These are phyloP conservation scores for Citrus trifoliata DNA, from an alignment of 345 rosid genomes.

Conservation along the genomic window DNA sequence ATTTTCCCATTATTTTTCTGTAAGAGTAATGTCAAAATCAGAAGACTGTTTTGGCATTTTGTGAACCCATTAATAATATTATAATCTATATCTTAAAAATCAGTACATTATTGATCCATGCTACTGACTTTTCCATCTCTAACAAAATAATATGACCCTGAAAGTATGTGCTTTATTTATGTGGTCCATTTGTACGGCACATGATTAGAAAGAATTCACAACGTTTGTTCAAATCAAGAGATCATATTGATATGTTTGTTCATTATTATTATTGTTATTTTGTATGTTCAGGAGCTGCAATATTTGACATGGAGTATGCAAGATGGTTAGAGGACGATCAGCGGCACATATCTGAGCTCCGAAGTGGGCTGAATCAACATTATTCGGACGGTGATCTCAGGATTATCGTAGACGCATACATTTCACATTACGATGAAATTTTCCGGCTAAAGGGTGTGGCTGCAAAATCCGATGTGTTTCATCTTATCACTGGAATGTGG, in stretches of 20 bases:
- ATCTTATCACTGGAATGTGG: slow-evolving; percentile 90
- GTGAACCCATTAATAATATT: not conserved
- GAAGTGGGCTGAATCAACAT: slow-evolving; percentile 73
- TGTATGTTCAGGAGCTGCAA: slow-evolving; percentile 63
- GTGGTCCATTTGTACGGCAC: not conserved
- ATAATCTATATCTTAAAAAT: not conserved
- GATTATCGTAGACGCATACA: slow-evolving; percentile 65
- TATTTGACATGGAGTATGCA: slow-evolving; percentile 90
- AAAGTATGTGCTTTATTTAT: not conserved
- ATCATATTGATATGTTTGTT: not conserved
- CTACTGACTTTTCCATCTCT: slow-evolving; percentile 8
- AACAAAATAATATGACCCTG: not conserved
- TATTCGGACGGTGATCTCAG: slow-evolving; percentile 70
- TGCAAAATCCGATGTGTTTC: slow-evolving; percentile 82
- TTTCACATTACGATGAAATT: slow-evolving; percentile 85
- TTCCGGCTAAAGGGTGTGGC: slow-evolving; percentile 65
- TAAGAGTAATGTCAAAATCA: not conserved
- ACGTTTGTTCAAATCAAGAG: not conserved
- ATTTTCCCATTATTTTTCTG: not conserved
- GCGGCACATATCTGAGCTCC: slow-evolving; percentile 78
- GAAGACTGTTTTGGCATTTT: slow-evolving; percentile 22
- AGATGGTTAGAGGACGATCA: slow-evolving; percentile 93
- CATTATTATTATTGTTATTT: not conserved
- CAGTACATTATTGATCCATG: slow-evolving; percentile 12
- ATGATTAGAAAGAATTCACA: too few species aligned